These are phyloP conservation scores for Pezicula radicicola DNA, from an alignment of 2,329 filamentous ascomycete genomes.

Conservation along the genomic window DNA sequence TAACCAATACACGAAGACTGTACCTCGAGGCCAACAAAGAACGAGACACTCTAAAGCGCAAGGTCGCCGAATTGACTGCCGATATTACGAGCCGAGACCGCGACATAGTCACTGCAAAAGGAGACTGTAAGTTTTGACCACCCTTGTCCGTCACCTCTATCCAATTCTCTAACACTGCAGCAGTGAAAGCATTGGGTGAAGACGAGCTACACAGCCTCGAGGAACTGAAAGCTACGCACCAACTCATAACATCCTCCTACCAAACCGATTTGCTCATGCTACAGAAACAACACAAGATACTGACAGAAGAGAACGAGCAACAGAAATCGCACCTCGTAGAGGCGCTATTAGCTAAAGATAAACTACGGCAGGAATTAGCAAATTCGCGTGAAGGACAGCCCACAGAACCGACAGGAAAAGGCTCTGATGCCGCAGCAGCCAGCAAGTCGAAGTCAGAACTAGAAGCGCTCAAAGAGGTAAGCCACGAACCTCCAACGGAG, in stretches of 20 bases:
- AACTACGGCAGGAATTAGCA: conserved; percentile 50
- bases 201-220: conserved; percentile 53
- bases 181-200: conserved; percentile 51
- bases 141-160: neutral
- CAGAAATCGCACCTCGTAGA: conserved; percentile 59
- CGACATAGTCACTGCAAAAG: conserved; percentile 48
- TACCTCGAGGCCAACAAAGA: conserved; percentile 43
- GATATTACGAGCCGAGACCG: conserved; percentile 52
- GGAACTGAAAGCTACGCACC: conserved; percentile 57
- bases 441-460: conserved; percentile 51
- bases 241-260: conserved; percentile 55
- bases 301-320: conserved; percentile 50
- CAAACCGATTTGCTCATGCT: conserved; percentile 54
- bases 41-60: conserved; percentile 42
- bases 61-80: conserved; percentile 39
- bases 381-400: conserved; percentile 9
- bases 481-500: conserved; percentile 20
- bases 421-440: conserved; percentile 28
- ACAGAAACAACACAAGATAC: conserved; percentile 46
- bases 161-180: conserved; percentile 15
- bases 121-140: conserved; percentile 43
- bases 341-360: conserved; percentile 58
- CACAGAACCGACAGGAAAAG: conserved; percentile 4
- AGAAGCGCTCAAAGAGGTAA: conserved; percentile 55
- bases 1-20: conserved; percentile 48